phyloP scores from a whole-genome alignment of 1,284 basidiomycete genomes.

The Inonotus hispidus region DNA sequence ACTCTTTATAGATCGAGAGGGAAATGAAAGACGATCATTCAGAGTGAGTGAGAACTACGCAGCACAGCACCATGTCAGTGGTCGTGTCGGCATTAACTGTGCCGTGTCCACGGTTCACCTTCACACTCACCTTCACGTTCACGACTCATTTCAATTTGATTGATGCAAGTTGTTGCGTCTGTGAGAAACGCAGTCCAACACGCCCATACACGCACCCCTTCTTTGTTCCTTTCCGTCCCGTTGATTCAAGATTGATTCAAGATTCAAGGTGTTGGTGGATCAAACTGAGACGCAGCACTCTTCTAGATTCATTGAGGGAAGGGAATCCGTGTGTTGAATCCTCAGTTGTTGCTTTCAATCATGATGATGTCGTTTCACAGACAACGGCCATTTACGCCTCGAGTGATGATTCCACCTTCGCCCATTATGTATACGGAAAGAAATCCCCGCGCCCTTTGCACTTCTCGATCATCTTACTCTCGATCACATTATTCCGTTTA shows the following conservation, averaged over 20 bases:
- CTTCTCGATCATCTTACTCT: no score
- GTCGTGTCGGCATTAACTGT: background rate
- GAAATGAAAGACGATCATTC: background rate
- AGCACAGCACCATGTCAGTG: background rate
- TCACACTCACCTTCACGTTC: no score
- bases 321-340: background rate
- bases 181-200: background rate
- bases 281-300: background rate
- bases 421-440: no score
- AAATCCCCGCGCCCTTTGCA: no score
- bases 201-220: no score
- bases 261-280: background rate
- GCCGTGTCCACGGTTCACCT: background rate
- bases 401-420: background rate
- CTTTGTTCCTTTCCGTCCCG: background rate
- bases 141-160: no score
- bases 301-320: background rate
- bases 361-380: background rate
- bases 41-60: background rate
- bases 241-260: no score
- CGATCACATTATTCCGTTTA: no score
- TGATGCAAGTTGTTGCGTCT: no score
- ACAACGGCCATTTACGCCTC: background rate
- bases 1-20: background rate
- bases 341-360: background rate